Percentiles rank a stretch among this genome's conserved stretches.
These are phyloP conservation scores for Teratosphaeria gauchensis DNA, from an alignment of 2,329 filamentous ascomycete genomes.

Conservation along the genomic window DNA sequence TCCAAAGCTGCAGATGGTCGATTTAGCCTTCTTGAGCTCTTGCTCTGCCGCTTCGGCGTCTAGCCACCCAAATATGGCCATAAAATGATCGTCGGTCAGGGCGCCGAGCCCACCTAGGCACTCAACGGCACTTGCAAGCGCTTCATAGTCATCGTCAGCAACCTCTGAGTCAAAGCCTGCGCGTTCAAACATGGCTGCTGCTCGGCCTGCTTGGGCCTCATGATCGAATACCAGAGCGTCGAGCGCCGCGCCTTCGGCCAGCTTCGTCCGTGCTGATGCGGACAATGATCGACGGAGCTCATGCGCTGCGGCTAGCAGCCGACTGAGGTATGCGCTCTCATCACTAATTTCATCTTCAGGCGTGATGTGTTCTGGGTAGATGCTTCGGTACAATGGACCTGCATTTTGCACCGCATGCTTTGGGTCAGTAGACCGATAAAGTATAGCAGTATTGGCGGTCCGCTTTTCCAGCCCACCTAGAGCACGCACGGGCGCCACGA, in stretches of 20 bases:
- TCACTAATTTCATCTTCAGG: background rate
- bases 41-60: slow-evolving; percentile 27
- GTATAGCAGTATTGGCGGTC: slow-evolving; percentile 49
- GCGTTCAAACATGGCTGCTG: slow-evolving; percentile 68
- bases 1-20: slow-evolving; percentile 62
- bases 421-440: slow-evolving; percentile 2
- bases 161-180: slow-evolving; percentile 71
- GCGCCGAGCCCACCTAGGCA: slow-evolving; percentile 49
- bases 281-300: slow-evolving; percentile 15
- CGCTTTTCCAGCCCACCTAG: slow-evolving; percentile 71
- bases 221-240: slow-evolving; percentile 2
- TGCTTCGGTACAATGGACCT: background rate
- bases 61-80: slow-evolving; percentile 41
- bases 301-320: slow-evolving; percentile 13
- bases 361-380: slow-evolving; percentile 1
- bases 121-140: slow-evolving; percentile 60
- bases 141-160: slow-evolving; percentile 68
- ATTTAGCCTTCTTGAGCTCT: slow-evolving; percentile 9
- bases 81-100: slow-evolving; percentile 42
- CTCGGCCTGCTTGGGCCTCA: slow-evolving; percentile 43
- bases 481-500: slow-evolving; percentile 66
- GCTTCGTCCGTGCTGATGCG: slow-evolving; percentile 9
- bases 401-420: background rate
- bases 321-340: slow-evolving; percentile 1
- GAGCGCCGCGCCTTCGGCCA: slow-evolving; percentile 38